phyloP scores from a whole-genome alignment of 371 early-diverging fungal species.

The Mortierella sp. region DNA sequence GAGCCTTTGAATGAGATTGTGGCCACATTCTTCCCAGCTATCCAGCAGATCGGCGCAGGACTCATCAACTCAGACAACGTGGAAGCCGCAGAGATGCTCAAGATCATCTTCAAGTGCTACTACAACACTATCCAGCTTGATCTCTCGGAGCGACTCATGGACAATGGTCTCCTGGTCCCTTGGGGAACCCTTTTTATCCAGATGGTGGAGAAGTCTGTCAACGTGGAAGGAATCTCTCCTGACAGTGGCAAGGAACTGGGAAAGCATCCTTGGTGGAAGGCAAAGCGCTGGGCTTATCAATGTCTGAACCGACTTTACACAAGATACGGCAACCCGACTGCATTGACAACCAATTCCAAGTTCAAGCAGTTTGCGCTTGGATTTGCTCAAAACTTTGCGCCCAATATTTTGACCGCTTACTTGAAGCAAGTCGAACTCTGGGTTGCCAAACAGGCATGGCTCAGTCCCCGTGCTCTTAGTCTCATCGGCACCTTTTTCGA shows the following conservation, averaged over 20 bases:
- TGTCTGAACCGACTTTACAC: conserved; percentile 84
- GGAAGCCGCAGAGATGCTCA: conserved; percentile 87
- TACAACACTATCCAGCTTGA: conserved; percentile 74
- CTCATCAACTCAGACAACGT: conserved; percentile 64
- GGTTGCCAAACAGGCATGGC: conserved; percentile 72
- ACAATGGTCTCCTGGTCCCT: conserved; percentile 72
- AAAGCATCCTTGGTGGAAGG: conserved; percentile 88
- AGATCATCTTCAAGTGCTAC: conserved; percentile 83
- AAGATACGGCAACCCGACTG: conserved; percentile 82
- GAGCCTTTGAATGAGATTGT: conserved; percentile 75
- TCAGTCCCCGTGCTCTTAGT: conserved; percentile 64
- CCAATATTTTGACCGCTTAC: conserved; percentile 83
- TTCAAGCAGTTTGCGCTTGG: conserved; percentile 79
- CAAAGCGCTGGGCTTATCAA: conserved; percentile 93
- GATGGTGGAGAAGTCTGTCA: conserved; percentile 73
- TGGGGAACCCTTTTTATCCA: conserved; percentile 91
- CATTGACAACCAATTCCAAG: conserved; percentile 65
- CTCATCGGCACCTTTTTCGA: conserved; percentile 64
- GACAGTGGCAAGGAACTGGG: conserved; percentile 78
- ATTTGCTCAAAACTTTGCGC: conserved; percentile 87
- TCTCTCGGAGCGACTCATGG: conserved; percentile 75
- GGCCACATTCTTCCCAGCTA: conserved; percentile 74
- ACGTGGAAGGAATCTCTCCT: conserved; percentile 62
- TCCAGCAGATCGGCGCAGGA: conserved; percentile 74
- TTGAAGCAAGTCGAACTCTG: conserved; percentile 80